Conservation (phyloP, 179 eudicot species). For the Beta lomatogona region DNA sequence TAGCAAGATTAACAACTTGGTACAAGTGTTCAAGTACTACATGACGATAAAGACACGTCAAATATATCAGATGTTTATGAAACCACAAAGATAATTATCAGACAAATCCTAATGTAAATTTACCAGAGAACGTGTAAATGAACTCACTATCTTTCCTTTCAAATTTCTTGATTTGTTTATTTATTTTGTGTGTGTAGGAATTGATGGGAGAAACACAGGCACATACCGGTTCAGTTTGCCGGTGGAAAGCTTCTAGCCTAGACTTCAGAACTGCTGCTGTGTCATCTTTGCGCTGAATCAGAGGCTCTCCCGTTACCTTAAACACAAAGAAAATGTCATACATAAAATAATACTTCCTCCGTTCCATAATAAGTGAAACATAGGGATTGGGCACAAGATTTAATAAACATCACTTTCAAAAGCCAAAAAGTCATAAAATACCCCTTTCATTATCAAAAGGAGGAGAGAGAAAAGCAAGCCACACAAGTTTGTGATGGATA, state of each 20-base stretch:
- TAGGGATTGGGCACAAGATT: no score
- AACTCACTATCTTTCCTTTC: not conserved
- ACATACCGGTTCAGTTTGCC: conserved; percentile 81
- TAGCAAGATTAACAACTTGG: not conserved
- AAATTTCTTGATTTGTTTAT: not conserved
- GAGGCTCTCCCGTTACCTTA: conserved; percentile 87
- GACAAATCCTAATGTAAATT: not conserved
- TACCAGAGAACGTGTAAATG: not conserved
- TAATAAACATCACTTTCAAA: no score
- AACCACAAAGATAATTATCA: not conserved
- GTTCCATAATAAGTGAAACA: no score
- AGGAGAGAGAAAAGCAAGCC: no score
- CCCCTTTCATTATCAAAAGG: no score
- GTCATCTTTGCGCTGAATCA: conserved; percentile 91
- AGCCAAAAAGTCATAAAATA: no score
- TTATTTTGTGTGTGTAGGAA: no score
- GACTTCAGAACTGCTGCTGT: conserved; percentile 83
- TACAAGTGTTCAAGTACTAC: not conserved
- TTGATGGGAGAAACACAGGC: not conserved
- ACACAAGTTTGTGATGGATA: no score
- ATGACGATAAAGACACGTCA: not conserved
- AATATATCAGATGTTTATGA: not conserved
- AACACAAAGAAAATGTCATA: conserved; percentile 15
- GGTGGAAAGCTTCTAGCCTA: conserved; percentile 76
- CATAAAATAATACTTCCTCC: not conserved